phyloP scores from a whole-genome alignment of 176 grass and related monocot species.

The Carex littledalei region DNA sequence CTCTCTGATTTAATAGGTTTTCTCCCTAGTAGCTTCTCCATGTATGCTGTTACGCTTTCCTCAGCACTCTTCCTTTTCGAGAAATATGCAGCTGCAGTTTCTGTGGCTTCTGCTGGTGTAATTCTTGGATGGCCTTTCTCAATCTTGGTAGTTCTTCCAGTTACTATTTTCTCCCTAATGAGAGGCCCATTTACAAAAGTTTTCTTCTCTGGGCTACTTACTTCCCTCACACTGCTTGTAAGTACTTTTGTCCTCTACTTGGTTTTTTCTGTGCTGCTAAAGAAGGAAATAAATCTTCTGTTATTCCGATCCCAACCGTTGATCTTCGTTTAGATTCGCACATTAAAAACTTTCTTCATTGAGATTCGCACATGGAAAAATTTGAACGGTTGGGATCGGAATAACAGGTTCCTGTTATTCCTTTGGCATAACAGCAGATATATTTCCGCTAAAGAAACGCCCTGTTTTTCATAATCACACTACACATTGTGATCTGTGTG shows the following conservation, averaged over 20 bases:
- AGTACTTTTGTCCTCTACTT: slow-evolving; percentile 24
- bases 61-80: slow-evolving; percentile 88
- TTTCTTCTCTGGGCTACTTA: slow-evolving; percentile 71
- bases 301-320: too few relatives aligned
- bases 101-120: slow-evolving; percentile 76
- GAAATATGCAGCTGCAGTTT: slow-evolving; percentile 67
- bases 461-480: neutral
- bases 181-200: slow-evolving; percentile 72
- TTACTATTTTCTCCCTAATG: slow-evolving; percentile 64
- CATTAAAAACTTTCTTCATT: too few relatives aligned
- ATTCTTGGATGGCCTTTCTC: slow-evolving; percentile 99
- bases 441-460: too few relatives aligned
- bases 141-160: slow-evolving; percentile 79
- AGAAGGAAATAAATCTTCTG: too few relatives aligned
- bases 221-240: slow-evolving; percentile 72
- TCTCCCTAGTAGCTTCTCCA: slow-evolving; percentile 97
- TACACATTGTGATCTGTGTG: neutral
- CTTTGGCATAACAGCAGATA: too few relatives aligned
- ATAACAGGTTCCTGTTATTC: too few relatives aligned
- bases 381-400: too few relatives aligned
- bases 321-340: too few relatives aligned
- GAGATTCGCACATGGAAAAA: too few relatives aligned
- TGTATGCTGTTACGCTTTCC: slow-evolving; percentile 92
- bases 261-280: neutral
- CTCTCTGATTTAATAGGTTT: slow-evolving; percentile 54